These are phyloP conservation scores for Chlamydomonas eustigma DNA, from an alignment of 139 green algal species.

Conservation along the genomic window DNA sequence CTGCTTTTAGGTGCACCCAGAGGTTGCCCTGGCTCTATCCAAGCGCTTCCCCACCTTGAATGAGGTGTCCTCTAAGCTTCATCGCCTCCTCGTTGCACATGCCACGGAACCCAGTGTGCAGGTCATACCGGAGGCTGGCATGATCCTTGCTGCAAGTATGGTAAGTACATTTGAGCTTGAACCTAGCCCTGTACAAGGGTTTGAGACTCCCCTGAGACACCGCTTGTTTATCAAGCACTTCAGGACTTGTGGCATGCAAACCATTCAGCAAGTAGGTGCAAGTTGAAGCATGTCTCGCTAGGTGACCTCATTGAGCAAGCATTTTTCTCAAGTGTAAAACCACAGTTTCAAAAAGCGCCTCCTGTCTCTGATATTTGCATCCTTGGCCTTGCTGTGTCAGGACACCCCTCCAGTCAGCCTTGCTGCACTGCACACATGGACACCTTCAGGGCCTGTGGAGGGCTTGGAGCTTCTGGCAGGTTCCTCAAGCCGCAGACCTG, in stretches of 20 bases:
- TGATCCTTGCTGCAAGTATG: conserved; percentile 41
- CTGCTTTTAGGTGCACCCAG: conserved; percentile 46
- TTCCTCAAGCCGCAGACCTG: conserved; percentile 12
- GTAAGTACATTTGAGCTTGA: too few species aligned
- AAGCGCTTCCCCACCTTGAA: conserved; percentile 30
- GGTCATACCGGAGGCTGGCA: conserved; percentile 44
- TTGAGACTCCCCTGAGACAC: too few species aligned
- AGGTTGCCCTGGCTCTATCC: conserved; percentile 45
- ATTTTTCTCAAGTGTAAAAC: too few species aligned
- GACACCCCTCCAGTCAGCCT: conserved; percentile 12
- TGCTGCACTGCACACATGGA: conserved; percentile 48
- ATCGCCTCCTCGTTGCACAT: conserved; percentile 25
- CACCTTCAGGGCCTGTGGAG: conserved; percentile 43
- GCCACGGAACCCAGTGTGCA: conserved; percentile 34
- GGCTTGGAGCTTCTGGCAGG: conserved; percentile 62
- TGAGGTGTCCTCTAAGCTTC: not conserved
- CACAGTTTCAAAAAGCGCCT: too few species aligned
- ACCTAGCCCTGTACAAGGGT: too few species aligned
- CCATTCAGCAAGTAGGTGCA: too few species aligned
- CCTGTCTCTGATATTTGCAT: too few species aligned
- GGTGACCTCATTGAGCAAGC: too few species aligned
- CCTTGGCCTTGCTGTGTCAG: too few species aligned
- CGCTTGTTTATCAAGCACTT: too few species aligned
- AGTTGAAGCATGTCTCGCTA: too few species aligned
- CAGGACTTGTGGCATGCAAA: too few species aligned